Evolutionary conservation across 371 early-diverging fungal species (phyloP).

Genomic region (Mucor saturninus): DNA sequence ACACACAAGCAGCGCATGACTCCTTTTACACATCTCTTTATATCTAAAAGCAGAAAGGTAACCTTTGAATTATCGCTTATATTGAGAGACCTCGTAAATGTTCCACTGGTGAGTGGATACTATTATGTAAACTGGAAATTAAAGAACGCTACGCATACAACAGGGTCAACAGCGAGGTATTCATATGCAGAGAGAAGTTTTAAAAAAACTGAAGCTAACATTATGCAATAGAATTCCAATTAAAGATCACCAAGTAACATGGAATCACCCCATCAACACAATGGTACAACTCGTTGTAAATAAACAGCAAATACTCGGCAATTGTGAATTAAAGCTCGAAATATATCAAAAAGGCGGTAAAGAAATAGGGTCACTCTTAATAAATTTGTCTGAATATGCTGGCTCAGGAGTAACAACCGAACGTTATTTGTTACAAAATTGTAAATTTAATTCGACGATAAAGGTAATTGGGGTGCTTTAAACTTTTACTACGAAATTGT

Average conservation of each 20-base stretch:
- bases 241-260: slow-evolving; percentile 59
- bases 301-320: slow-evolving; percentile 60
- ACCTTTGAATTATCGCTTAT: slow-evolving; percentile 53
- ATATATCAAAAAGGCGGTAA: slow-evolving; percentile 65
- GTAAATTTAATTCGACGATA: slow-evolving; percentile 44
- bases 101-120: slow-evolving; percentile 69
- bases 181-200: not conserved
- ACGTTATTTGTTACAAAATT: slow-evolving; percentile 48
- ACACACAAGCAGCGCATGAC: slow-evolving; percentile 10
- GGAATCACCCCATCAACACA: slow-evolving; percentile 53
- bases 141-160: slow-evolving; percentile 49
- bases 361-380: slow-evolving; percentile 46
- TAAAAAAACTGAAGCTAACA: not conserved
- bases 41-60: slow-evolving; percentile 63
- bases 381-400: slow-evolving; percentile 57
- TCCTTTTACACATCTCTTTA: slow-evolving; percentile 52
- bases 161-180: slow-evolving; percentile 57
- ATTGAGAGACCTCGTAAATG: slow-evolving; percentile 65
- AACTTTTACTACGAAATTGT: not conserved
- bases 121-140: slow-evolving; percentile 71
- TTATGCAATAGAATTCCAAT: slow-evolving; percentile 51
- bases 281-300: slow-evolving; percentile 56
- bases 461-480: not conserved
- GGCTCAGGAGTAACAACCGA: slow-evolving; percentile 41
- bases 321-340: slow-evolving; percentile 61